phyloP scores from a whole-genome alignment of 495 filamentous ascomycete genomes.

The Hypoxylon fragiforme region DNA sequence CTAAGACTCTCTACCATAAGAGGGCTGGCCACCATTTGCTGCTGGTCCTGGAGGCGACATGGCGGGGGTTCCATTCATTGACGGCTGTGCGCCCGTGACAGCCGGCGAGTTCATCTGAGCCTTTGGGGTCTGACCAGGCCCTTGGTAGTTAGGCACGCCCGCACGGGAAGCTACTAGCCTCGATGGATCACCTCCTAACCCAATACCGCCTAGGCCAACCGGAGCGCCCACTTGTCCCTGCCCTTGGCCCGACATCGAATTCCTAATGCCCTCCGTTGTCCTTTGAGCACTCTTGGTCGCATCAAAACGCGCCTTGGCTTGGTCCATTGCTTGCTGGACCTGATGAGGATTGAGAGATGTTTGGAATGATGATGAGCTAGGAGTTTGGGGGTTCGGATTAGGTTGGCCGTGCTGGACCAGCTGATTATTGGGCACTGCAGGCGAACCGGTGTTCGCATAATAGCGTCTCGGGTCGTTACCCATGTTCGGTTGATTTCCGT shows the following conservation, averaged over 20 bases:
- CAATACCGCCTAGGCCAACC: slow-evolving; percentile 38
- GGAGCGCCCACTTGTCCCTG: slow-evolving; percentile 36
- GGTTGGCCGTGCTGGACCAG: slow-evolving; percentile 23
- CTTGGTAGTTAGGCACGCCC: slow-evolving; percentile 26
- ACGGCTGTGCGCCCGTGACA: slow-evolving; percentile 4
- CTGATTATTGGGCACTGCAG: slow-evolving; percentile 30
- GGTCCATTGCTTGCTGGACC: slow-evolving; percentile 44
- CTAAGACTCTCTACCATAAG: slow-evolving; percentile 31
- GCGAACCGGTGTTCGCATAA: slow-evolving; percentile 29
- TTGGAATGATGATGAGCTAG: slow-evolving; percentile 34
- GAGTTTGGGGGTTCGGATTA: slow-evolving; percentile 34
- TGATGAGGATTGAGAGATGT: slow-evolving; percentile 36
- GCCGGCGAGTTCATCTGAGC: slow-evolving; percentile 18
- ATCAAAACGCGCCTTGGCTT: slow-evolving; percentile 49
- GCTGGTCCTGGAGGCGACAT: slow-evolving; percentile 9
- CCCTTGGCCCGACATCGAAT: slow-evolving; percentile 29
- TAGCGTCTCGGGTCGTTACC: slow-evolving; percentile 30
- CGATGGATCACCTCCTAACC: slow-evolving; percentile 32
- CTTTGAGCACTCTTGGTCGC: slow-evolving; percentile 42
- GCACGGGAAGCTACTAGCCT: slow-evolving; percentile 29
- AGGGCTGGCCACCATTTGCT: slow-evolving; percentile 23
- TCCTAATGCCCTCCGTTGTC: slow-evolving; percentile 32
- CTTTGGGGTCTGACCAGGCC: slow-evolving; percentile 27
- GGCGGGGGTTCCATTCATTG: slow-evolving; percentile 25
- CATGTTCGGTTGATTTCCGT: slow-evolving; percentile 36